phyloP scores from a whole-genome alignment of 1,139 yeast species.

The Pichia sp. region DNA sequence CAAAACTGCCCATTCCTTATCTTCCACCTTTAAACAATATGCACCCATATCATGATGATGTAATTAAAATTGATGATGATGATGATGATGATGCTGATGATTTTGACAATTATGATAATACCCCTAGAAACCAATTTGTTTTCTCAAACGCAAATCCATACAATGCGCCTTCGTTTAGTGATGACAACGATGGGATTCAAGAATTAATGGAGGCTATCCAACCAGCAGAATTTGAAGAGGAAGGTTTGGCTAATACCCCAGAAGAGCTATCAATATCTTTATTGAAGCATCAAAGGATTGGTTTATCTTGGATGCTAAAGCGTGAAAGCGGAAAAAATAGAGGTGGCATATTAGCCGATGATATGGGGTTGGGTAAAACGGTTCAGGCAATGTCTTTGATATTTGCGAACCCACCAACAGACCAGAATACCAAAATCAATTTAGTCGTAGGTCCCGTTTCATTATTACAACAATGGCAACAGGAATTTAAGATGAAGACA shows the following conservation, averaged over 20 bases:
- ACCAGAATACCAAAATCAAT: conserved; percentile 40
- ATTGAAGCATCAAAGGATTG: conserved; percentile 79
- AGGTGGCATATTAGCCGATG: conserved; percentile 88
- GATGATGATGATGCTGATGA: too few species aligned
- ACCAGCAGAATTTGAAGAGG: conserved; percentile 32
- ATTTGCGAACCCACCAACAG: conserved; percentile 40
- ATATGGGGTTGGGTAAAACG: conserved; percentile 93
- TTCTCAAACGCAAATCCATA: too few species aligned
- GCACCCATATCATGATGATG: too few species aligned
- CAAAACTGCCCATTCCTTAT: too few species aligned
- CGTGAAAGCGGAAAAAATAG: conserved; percentile 50
- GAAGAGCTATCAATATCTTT: conserved; percentile 54
- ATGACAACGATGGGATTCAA: conserved; percentile 37
- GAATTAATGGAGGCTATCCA: conserved; percentile 60
- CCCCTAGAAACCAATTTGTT: too few species aligned
- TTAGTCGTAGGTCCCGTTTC: conserved; percentile 82
- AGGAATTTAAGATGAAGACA: conserved; percentile 59
- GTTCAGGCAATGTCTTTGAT: conserved; percentile 72
- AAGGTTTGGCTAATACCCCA: conserved; percentile 61
- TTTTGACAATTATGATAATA: too few species aligned
- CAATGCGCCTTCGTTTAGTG: too few species aligned
- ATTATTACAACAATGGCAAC: conserved; percentile 74
- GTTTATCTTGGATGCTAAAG: conserved; percentile 71
- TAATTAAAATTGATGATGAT: too few species aligned
- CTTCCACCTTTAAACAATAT: too few species aligned